phyloP scores from a whole-genome alignment of 2,329 filamentous ascomycete species.

The Fusarium brevicatenulatum region DNA sequence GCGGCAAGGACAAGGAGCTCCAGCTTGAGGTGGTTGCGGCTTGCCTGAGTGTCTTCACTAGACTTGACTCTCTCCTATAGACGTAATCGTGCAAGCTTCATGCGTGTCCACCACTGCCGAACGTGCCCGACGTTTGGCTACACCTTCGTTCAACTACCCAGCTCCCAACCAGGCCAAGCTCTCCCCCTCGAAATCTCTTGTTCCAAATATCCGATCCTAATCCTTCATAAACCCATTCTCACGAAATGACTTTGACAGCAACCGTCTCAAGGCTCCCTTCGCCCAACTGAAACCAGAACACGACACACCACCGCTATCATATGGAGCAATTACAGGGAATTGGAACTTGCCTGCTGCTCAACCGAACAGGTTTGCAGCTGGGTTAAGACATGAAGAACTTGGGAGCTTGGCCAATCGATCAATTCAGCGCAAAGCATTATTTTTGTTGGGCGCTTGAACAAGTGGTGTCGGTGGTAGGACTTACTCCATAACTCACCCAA shows the following conservation, averaged over 20 bases:
- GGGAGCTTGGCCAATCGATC: slow-evolving; percentile 23
- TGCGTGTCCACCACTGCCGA: slow-evolving; percentile 20
- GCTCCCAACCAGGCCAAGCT: slow-evolving; percentile 31
- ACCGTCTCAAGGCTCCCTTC: slow-evolving; percentile 19
- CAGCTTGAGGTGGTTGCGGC: slow-evolving; percentile 97
- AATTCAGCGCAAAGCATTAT: slow-evolving; percentile 5
- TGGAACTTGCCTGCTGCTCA: slow-evolving; percentile 20
- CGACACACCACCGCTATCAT: slow-evolving; percentile 16
- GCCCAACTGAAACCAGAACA: slow-evolving; percentile 14
- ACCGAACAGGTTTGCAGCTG: slow-evolving; percentile 14
- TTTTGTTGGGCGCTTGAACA: slow-evolving; percentile 21
- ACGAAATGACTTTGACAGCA: slow-evolving; percentile 32
- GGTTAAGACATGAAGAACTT: slow-evolving; percentile 2
- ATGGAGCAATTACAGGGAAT: slow-evolving; percentile 34
- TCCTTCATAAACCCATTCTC: slow-evolving; percentile 14
- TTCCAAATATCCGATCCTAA: slow-evolving; percentile 29
- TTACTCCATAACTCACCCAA: slow-evolving; percentile 11
- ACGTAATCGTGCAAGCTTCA: background rate
- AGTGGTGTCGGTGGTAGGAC: slow-evolving; percentile 23
- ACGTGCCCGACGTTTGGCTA: slow-evolving; percentile 15
- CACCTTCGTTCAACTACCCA: slow-evolving; percentile 32
- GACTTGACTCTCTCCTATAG: slow-evolving; percentile 94
- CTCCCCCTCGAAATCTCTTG: slow-evolving; percentile 23
- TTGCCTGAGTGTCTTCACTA: slow-evolving; percentile 96
- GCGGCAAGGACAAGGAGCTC: slow-evolving; percentile 90